phyloP scores from a whole-genome alignment of 2,329 filamentous ascomycete genomes.

The Leptographium galeiforme region DNA sequence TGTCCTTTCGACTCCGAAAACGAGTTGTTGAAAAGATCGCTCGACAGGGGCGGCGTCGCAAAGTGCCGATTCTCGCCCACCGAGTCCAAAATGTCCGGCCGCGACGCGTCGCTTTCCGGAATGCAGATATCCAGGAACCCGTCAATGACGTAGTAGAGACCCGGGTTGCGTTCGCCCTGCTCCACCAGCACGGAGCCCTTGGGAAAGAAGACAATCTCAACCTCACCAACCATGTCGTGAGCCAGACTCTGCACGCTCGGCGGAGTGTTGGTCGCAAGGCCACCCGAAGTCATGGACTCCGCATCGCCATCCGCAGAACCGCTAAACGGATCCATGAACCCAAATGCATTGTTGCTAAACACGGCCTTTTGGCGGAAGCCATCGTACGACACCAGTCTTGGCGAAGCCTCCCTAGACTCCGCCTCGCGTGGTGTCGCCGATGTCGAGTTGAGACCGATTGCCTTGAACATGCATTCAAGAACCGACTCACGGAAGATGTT shows the following conservation, averaged over 20 bases:
- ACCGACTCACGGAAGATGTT: slow-evolving; percentile 80
- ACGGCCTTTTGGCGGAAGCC: slow-evolving; percentile 65
- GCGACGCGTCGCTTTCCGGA: slow-evolving; percentile 45
- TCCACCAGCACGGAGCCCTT: slow-evolving; percentile 90
- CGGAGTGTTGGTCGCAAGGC: slow-evolving; percentile 37
- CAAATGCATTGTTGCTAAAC: slow-evolving; percentile 74
- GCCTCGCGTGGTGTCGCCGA: slow-evolving; percentile 51
- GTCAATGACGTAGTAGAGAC: slow-evolving; percentile 93
- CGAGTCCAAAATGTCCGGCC: slow-evolving; percentile 24
- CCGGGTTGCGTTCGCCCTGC: slow-evolving; percentile 92
- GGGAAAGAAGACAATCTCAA: slow-evolving; percentile 95
- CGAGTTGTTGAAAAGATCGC: background rate
- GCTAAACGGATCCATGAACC: slow-evolving; percentile 78
- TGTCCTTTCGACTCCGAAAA: background rate
- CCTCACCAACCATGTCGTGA: slow-evolving; percentile 76
- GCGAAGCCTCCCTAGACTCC: slow-evolving; percentile 74
- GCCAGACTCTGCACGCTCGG: slow-evolving; percentile 53
- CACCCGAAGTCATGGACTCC: slow-evolving; percentile 68
- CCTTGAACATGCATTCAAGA: slow-evolving; percentile 89
- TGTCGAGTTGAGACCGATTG: slow-evolving; percentile 65
- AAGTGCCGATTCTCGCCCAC: slow-evolving; percentile 9
- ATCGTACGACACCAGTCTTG: slow-evolving; percentile 72
- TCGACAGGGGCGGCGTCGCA: background rate
- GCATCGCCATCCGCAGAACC: slow-evolving; percentile 66
- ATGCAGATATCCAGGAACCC: slow-evolving; percentile 91